Percentiles rank a stretch among this genome's conserved stretches.
These are phyloP conservation scores for Calonectria hongkongensis DNA, from an alignment of 2,329 filamentous ascomycete species.

Conservation along the genomic window DNA sequence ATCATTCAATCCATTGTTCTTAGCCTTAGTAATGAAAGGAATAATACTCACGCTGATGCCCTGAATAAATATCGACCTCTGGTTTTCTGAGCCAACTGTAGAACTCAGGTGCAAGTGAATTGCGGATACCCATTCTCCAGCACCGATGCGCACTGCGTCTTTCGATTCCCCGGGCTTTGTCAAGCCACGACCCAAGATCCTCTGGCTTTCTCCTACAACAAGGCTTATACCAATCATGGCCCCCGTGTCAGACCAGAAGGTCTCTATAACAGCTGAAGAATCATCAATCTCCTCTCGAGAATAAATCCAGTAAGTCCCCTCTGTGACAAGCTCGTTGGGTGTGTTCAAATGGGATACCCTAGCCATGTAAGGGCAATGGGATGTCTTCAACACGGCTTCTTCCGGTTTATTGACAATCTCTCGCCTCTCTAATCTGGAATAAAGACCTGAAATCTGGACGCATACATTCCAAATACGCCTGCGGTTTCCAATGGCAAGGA, in stretches of 20 bases:
- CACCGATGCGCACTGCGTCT: not conserved
- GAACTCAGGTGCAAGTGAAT: conserved; percentile 5
- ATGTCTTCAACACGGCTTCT: not conserved
- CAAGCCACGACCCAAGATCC: conserved; percentile 11
- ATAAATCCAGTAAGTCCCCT: conserved; percentile 18
- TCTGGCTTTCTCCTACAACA: not conserved
- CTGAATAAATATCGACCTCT: not conserved
- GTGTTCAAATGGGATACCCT: conserved; percentile 16
- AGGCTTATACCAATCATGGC: conserved; percentile 27
- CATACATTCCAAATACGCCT: conserved; percentile 34
- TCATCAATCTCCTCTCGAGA: conserved; percentile 21
- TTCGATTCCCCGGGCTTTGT: not conserved
- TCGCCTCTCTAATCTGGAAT: not conserved
- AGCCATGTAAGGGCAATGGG: not conserved
- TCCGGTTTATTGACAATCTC: not conserved
- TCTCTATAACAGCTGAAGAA: conserved; percentile 14
- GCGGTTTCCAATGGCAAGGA: conserved; percentile 36
- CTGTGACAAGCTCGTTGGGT: not conserved
- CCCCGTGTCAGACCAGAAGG: conserved; percentile 6
- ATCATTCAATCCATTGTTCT: not conserved
- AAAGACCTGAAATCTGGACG: not conserved
- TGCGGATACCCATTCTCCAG: conserved; percentile 17
- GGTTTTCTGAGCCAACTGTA: no score
- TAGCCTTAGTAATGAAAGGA: not conserved
- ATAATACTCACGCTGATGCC: conserved; percentile 3